Evolutionary conservation across 2,329 filamentous ascomycete genomes (phyloP).

Genomic region (Alternaria sp.): DNA sequence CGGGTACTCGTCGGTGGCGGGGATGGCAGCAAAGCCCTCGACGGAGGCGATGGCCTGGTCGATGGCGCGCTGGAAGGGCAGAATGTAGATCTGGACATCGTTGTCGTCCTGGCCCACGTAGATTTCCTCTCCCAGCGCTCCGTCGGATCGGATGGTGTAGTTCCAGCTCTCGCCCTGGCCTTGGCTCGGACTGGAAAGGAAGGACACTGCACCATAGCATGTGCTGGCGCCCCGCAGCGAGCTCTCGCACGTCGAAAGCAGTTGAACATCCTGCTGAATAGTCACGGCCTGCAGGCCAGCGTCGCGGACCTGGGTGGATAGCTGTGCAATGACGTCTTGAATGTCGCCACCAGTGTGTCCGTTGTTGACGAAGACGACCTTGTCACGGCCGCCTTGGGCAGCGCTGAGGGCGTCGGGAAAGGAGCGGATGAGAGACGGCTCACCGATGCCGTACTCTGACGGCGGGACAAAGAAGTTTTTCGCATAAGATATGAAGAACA

Average conservation of each 20-base stretch:
- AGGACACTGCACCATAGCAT: constrained; percentile 77
- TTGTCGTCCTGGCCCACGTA: constrained; percentile 70
- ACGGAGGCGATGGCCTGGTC: constrained; percentile 72
- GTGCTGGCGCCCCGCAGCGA: constrained; percentile 66
- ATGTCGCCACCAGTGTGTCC: constrained; percentile 72
- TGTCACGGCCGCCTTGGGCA: constrained; percentile 66
- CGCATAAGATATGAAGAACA: constrained; percentile 67
- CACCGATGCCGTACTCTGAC: constrained; percentile 75
- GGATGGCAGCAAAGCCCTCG: constrained; percentile 52
- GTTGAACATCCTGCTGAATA: constrained; percentile 61
- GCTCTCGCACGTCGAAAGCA: constrained; percentile 67
- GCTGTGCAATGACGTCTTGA: constrained; percentile 68
- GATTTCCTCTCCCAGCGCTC: constrained; percentile 69
- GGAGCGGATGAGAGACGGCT: constrained; percentile 65
- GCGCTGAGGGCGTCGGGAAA: constrained; percentile 68
- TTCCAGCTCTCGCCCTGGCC: constrained; percentile 76
- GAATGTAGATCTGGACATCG: constrained; percentile 75
- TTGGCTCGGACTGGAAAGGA: constrained; percentile 76
- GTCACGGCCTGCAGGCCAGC: constrained; percentile 64
- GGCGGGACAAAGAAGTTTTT: constrained; percentile 84
- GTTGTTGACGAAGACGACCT: constrained; percentile 79
- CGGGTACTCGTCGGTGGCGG: constrained; percentile 67
- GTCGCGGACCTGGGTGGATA: constrained; percentile 64
- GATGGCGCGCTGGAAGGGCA: constrained; percentile 80
- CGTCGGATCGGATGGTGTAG: constrained; percentile 82